Conservation (phyloP, 2,329 filamentous ascomycete genomes). For the Scorias spongiosa region DNA sequence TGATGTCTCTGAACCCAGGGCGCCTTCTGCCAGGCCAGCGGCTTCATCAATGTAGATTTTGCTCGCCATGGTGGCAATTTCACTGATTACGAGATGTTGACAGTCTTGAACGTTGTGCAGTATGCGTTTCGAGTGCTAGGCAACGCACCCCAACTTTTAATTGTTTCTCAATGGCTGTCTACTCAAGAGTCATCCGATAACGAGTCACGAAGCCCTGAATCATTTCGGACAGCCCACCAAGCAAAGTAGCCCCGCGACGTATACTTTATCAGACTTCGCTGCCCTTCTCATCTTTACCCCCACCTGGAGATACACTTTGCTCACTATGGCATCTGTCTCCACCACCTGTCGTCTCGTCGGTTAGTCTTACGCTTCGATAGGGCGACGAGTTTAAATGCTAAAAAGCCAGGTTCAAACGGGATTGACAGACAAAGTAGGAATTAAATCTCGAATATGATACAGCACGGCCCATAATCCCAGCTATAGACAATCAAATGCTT, state of each 20-base stretch:
- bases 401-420: no score
- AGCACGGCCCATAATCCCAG: not conserved
- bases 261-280: not conserved
- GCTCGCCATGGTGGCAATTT: not conserved
- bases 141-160: not conserved
- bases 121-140: no score
- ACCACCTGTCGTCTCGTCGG: no score
- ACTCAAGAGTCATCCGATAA: not conserved
- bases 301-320: no score
- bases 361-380: no score
- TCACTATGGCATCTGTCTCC: no score
- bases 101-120: no score
- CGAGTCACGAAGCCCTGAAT: not conserved
- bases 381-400: no score
- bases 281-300: no score
- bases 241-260: not conserved
- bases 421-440: no score
- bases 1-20: conserved; percentile 52
- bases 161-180: not conserved
- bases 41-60: conserved; percentile 67
- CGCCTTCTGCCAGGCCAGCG: conserved; percentile 47
- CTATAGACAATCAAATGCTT: not conserved
- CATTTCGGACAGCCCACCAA: not conserved
- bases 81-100: not conserved
- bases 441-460: not conserved